These are phyloP conservation scores for Spiromastix sp. DNA, from an alignment of 2,329 filamentous ascomycete species.

Conservation along the genomic window DNA sequence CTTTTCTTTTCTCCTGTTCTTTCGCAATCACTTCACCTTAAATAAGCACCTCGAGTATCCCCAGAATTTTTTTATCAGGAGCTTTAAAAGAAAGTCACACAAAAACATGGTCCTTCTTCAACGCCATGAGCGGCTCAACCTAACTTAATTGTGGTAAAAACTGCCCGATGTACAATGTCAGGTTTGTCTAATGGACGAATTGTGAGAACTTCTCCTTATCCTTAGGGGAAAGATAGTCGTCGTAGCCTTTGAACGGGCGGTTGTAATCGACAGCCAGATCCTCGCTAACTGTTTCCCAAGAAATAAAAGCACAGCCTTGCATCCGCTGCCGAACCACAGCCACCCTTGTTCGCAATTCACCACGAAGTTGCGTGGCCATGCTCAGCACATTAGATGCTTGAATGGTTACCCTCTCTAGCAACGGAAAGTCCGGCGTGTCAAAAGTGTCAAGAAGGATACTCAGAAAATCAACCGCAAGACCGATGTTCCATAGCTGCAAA, in stretches of 20 bases:
- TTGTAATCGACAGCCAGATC: slow-evolving; percentile 1
- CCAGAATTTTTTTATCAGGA: too few relatives aligned
- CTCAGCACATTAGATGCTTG: slow-evolving; percentile 3
- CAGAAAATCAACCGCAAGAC: slow-evolving; percentile 3
- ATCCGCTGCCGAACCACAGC: too few relatives aligned
- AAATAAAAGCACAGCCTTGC: not conserved
- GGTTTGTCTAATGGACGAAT: slow-evolving; percentile 2
- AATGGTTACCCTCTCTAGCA: not conserved
- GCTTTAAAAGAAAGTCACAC: too few relatives aligned
- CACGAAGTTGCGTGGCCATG: not conserved
- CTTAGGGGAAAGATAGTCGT: not conserved
- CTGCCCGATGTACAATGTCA: slow-evolving; percentile 1
- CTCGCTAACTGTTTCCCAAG: slow-evolving; percentile 1
- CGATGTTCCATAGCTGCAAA: not conserved
- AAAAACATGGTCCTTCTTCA: too few relatives aligned
- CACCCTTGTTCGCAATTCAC: too few relatives aligned
- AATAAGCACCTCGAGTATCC: too few relatives aligned
- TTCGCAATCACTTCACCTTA: too few relatives aligned
- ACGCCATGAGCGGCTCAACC: too few relatives aligned
- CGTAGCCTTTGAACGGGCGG: slow-evolving; percentile 1
- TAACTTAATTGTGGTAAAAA: too few relatives aligned
- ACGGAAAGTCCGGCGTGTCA: not conserved
- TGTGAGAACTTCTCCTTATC: not conserved
- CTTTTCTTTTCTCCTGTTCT: too few relatives aligned
- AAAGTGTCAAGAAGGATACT: not conserved